Base-by-base conservation (phyloP, 2,329 filamentous ascomycete genomes). In the Tolypocladium ovalisporum region DNA sequence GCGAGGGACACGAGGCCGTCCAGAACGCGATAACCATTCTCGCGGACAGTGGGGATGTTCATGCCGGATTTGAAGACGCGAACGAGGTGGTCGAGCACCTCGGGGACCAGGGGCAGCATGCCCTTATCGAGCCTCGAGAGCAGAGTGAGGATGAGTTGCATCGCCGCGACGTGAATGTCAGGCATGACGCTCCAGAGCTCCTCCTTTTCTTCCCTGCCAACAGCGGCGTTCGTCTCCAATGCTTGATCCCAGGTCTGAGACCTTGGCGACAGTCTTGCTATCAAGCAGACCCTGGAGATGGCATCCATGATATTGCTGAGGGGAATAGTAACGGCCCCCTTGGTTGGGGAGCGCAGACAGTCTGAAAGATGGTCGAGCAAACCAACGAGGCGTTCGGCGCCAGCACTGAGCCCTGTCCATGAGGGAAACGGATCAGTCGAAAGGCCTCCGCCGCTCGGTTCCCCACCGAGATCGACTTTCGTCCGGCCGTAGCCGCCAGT, bases 121-220 rank as follows among this genome's bases (percentile, higher is more conserved):
- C 79, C 81, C 19, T 74, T 72, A 35, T 79, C 79, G 29, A 92
- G 76, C 13, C 87, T 80, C 56, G 76, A 70, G 27, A 83, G 68
- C 52, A 94, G 67, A 13, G 75, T 71, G 10, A 77, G 70, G 27
- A 89, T 72, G 1, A 96, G 71, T 27, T 80, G 71, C 56, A 96
- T 73, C n/a, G 83, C 81, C 17, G 87, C 84, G 17, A 85, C 72
- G 66, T 97, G 90, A 42, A 97, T 81, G 12, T 81, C 77, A 5
- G 92, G 89, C 13, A 97, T 77, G 22, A 83, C 76, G 52, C 80
- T 75, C 82, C 88, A 92, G 4, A 97, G 78, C 51, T 86, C 83
- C 56, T 96, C 90, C 60, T 87, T 86, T 71, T 97, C 93, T 54
- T 95, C 89, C 60, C 87, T 83, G 36, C 85, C 80, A 61, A 94